A percentile compares a stretch with the other conserved stretches of the same genome.
phyloP scores from a whole-genome alignment of 129 eudicot species.

The Ambrosia artemisiifolia region DNA sequence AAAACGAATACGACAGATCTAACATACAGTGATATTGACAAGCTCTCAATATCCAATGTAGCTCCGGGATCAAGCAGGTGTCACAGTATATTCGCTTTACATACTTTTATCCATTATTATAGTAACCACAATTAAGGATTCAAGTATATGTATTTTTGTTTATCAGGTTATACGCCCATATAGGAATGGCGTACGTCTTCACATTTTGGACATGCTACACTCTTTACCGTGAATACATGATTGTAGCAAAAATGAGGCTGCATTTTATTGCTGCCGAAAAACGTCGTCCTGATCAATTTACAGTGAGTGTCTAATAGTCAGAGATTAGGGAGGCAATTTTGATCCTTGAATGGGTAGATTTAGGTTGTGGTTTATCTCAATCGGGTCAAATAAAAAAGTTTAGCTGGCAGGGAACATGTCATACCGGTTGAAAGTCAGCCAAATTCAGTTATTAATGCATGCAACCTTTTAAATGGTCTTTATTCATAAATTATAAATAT shows the following conservation, averaged over 20 bases:
- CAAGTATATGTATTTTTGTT: slow-evolving; percentile 6
- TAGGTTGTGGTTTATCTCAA: slow-evolving; percentile 3
- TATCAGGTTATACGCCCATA: slow-evolving; percentile 76
- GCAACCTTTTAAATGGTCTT: not conserved
- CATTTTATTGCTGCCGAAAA: slow-evolving; percentile 61
- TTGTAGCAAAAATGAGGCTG: slow-evolving; percentile 66
- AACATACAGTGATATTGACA: slow-evolving; percentile 78
- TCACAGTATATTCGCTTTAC: not conserved
- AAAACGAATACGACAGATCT: slow-evolving; percentile 43
- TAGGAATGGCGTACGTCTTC: slow-evolving; percentile 69
- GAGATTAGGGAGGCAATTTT: not conserved
- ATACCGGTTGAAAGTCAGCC: not conserved
- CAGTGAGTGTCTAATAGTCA: slow-evolving; percentile 55
- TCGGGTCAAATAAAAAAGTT: not conserved
- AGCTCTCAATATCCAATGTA: slow-evolving; percentile 87
- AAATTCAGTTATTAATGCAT: not conserved
- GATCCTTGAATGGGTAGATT: not conserved
- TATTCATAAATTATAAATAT: not conserved
- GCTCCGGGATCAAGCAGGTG: slow-evolving; percentile 77
- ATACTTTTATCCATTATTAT: not conserved
- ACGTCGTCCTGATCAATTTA: slow-evolving; percentile 83
- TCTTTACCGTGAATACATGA: slow-evolving; percentile 69
- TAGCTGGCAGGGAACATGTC: not conserved
- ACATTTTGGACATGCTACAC: slow-evolving; percentile 72
- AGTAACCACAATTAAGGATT: not conserved